Evolutionary conservation across 768 basidiomycete genomes (phyloP).

Genomic region (Flagelloscypha sp.): DNA sequence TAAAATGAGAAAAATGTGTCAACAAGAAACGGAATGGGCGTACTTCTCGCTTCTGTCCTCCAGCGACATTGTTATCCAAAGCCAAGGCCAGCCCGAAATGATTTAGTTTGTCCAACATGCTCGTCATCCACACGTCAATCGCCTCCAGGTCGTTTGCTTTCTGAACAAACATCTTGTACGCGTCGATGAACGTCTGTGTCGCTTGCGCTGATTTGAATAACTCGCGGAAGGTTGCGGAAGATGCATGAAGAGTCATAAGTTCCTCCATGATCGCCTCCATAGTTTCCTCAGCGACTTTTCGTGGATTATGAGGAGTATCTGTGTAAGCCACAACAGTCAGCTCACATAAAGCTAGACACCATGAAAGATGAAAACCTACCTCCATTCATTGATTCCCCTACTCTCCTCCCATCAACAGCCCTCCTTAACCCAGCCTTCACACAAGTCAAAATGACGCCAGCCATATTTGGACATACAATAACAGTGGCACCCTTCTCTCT

Average conservation of each 20-base stretch:
- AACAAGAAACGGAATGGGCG: constrained; percentile 7
- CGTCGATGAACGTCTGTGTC: constrained; percentile 58
- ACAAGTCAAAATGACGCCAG: constrained; percentile 64
- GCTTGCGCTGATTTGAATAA: constrained; percentile 66
- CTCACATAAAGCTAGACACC: constrained; percentile 3
- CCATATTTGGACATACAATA: constrained; percentile 55
- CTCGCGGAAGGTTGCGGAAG: constrained; percentile 58
- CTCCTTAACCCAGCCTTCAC: constrained; percentile 52
- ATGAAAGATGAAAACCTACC: constrained; percentile 18
- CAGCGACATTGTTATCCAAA: constrained; percentile 51
- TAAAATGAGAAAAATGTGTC: constrained; percentile 1
- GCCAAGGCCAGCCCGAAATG: constrained; percentile 65
- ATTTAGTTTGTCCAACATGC: constrained; percentile 61
- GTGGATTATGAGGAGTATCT: no score
- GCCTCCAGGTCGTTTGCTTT: constrained; percentile 28
- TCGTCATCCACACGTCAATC: constrained; percentile 36
- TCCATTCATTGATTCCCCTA: constrained; percentile 22
- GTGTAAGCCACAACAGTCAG: constrained; percentile 10
- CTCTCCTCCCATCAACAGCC: constrained; percentile 30
- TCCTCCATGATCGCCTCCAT: constrained; percentile 62
- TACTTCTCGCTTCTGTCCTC: constrained; percentile 70
- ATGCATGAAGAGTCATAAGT: constrained; percentile 59
- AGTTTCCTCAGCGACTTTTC: constrained; percentile 24
- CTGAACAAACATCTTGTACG: constrained; percentile 47
- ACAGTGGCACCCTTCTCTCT: constrained; percentile 20